Base-by-base conservation (phyloP, 2,329 filamentous ascomycete genomes). In the Penicillium frequentans region DNA sequence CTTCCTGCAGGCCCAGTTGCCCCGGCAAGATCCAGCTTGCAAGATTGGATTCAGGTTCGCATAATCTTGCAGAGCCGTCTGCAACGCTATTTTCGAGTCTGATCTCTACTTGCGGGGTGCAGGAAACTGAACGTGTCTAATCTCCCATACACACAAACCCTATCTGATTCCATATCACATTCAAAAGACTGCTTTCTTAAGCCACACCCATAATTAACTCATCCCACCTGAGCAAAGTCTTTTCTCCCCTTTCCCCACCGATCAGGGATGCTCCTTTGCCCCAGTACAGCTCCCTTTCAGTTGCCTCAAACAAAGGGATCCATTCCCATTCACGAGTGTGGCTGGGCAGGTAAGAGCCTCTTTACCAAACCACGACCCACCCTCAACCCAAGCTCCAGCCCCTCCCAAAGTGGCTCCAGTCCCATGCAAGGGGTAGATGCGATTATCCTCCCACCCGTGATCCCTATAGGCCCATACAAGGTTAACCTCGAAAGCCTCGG, bases 1-100 rank as follows among this genome's bases (percentile, higher is more conserved):
- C 57, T 51, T 57, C 31, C 37, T 49, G 51, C 49, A 57, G 37
- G 16, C 10, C 6, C 53, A 19, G 39, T 54, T 54, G 31, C 46
- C 39, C 21, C 21, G 42, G 37, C 42, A 31, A 39, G 43, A 33
- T 35, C 49, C 37, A 46, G 45, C 27, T 37, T 24, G 35, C 16
- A 33, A 46, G 39, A 49, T 57, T 33, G 45, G 52, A 49, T 55
- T 64, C 21, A 54, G 10, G 11, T 43, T 33, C 54, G 58, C 60
- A 60, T 60, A 56, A 62, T 64, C 63, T 63, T 50, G 63, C 62
- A 62, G 54, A 13, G 43, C 52, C 45, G 19, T 31, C 54, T 52
- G 60, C 52, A 47, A 39, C 27, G 16, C 37, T 31, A 50, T 31
- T 31, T 23, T 11, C 16, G 21, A 19, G 27, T 54, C 16, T 31